Base-by-base conservation (phyloP, 2,329 filamentous ascomycete species). In the Malbranchea cinnamomea region DNA sequence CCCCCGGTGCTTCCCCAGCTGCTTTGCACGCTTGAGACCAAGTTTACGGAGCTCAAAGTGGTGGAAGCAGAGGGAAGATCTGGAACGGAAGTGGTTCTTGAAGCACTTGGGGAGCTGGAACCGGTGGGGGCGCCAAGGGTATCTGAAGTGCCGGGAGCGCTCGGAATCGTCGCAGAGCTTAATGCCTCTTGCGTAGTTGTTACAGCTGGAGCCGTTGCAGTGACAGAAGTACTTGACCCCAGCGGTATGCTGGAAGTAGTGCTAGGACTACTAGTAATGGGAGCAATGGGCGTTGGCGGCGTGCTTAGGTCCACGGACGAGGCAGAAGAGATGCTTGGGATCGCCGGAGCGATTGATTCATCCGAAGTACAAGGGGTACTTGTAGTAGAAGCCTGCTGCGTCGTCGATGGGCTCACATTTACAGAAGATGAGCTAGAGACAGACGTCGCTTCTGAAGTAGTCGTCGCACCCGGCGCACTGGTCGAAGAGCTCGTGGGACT, bases 181-280 rank as follows among this genome's bases (percentile, higher is more conserved):
- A 12, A 20, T 2, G 18, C 7, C 12, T 16, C 7, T 26, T 6
- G 9, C 23, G 23, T 26, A n/a, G n/a, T n/a, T n/a, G n/a, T n/a
- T n/a, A n/a, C 27, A 8, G 27, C 23, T 29, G 27, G 18, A 22
- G 23, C 27, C 3, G 26, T 20, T 11, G 26, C 4, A 14, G 32
- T 27, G 11, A 29, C 30, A 5, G 37, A 34, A 6, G 18, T 29
- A 17, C 9, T n/a, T n/a, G n/a, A n/a, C n/a, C n/a, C n/a, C n/a
- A n/a, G n/a, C n/a, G n/a, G n/a, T n/a, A n/a, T n/a, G n/a, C n/a
- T n/a, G 23, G 34, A 33, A 21, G 33, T 32, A 18, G 25, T 38
- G 11, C 34, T 32, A 6, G 31, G 31, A 11, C 18, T 35, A 15
- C 26, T 36, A 20, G 38, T 27, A 24, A 23, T 26, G 2, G 40